Evolutionary conservation across 1,284 basidiomycete genomes (phyloP), one percentile per base, ranked within the genome.

Genomic region (Trametes pubescens): DNA sequence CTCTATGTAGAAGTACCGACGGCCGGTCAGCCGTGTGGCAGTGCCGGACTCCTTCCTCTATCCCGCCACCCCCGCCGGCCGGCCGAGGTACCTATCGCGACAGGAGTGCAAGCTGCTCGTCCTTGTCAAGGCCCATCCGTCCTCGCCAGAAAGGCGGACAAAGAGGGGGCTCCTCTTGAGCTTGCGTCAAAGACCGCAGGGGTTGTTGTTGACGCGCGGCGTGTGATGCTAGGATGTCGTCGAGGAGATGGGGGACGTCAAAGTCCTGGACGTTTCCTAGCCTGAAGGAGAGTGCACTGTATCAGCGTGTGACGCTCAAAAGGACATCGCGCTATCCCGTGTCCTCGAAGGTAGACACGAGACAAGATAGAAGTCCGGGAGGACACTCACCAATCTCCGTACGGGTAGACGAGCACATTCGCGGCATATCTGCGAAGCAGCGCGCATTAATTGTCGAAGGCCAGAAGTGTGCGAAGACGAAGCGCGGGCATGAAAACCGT

Each of bases 401-500:
- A 84, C 7, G 93, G 93, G 67, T 89, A 90, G 4, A 92, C 78
- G 29, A 95, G 77, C 2, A 92, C 73, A 74, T 95, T 95, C 1
- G 91, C 92, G 1, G 94, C 93, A 73, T 87, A 90, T 72, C 92
- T 94, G 58, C 8, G 34, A 43, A 16, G 21, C 35, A 18, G 21
- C 26, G n/a, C 37, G 44, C 26, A 22, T 47, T 22, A 56, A 54
- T 21, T 32, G 51, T n/a, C 35, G 52, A 52, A 53, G 43, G n/a
- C 37, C 43, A 10, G 24, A 11, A 16, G 34, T 8, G 35, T 13
- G 46, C n/a, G 38, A 49, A 24, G 18, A 21, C 24, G 32, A 49
- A 32, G 24, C 48, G 26, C 48, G 48, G 22, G 44, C 44, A 22
- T 13, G 44, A 47, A 24, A 47, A 24, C 47, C 22, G 21, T 22